Evolutionary conservation across 2,329 filamentous ascomycete genomes (phyloP), one percentile per base, ranked within the genome.

Genomic region (Neoascochyta sp.): DNA sequence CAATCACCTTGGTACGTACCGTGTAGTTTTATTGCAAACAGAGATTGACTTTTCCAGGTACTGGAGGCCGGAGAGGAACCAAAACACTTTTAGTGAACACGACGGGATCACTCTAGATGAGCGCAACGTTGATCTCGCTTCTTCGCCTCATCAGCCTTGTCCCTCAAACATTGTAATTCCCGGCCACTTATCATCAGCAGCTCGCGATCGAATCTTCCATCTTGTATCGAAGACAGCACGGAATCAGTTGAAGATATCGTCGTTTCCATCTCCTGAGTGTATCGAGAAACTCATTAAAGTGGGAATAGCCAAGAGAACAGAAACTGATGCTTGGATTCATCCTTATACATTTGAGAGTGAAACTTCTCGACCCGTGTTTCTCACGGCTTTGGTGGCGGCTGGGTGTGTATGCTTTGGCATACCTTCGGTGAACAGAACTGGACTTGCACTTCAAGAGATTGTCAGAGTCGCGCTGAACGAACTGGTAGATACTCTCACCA

Each of bases 281-380:
- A 29, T 60, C 11, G 53, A 60, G 15, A 43, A 49, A 16, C 41
- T 60, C 9, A 46, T 59, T 20, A 54, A 57, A 22, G 53, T 55
- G 10, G 54, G 54, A 2, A 53, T 60, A 18, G 47, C 52, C 4
- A 60, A 60, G 27, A 27, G 55, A 23, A 38, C 48, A 7, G 56
- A 60, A 18, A 53, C 45, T 0, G 56, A 60, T 37, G 54, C 55
- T 8, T 59, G 51, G 50, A 57, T 60, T 6, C 55, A 60, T 20
- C 57, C 54, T 0, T 56, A 53, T 20, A 54, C 49, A 1, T 56
- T 59, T 19, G 35, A 45, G 4, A 44, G 44, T 7, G 47, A 54
- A 15, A 38, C 16, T 5, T 21, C 47, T 4, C 29, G 52, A 9
- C 45, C 52, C 2, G 53, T 59, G 27, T 48, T 52, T 12, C 29